These are phyloP conservation scores for Cladosporium halotolerans DNA, from an alignment of 2,329 filamentous ascomycete species.

Conservation along the genomic window DNA sequence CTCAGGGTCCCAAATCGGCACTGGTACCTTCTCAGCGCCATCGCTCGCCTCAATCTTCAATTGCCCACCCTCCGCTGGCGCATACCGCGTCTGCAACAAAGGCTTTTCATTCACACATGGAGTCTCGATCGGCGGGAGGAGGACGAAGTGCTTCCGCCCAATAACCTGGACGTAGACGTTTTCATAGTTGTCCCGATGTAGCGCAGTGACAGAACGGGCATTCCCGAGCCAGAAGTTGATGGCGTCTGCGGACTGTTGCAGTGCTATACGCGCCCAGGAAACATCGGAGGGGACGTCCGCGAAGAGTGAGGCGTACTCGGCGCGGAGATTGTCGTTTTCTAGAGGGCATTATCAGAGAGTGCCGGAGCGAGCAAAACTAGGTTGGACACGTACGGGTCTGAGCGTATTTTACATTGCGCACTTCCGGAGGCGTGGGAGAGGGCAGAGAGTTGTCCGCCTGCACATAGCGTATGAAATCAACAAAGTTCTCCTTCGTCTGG, in stretches of 20 bases:
- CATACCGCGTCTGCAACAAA: slow-evolving; percentile 56
- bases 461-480: slow-evolving; percentile 56
- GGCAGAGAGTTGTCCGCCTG: slow-evolving; percentile 36
- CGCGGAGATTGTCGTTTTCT: slow-evolving; percentile 76
- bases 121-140: slow-evolving; percentile 65
- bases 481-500: slow-evolving; percentile 59
- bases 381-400: slow-evolving; percentile 57
- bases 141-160: slow-evolving; percentile 67
- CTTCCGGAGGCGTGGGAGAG: background rate
- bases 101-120: slow-evolving; percentile 61
- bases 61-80: slow-evolving; percentile 26
- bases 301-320: slow-evolving; percentile 63
- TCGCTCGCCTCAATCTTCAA: slow-evolving; percentile 31
- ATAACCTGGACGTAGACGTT: slow-evolving; percentile 75
- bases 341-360: background rate
- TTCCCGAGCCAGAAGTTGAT: slow-evolving; percentile 81
- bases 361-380: background rate
- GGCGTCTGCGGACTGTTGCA: slow-evolving; percentile 63
- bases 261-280: slow-evolving; percentile 66
- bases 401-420: slow-evolving; percentile 55
- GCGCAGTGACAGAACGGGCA: slow-evolving; percentile 59
- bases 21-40: slow-evolving; percentile 50
- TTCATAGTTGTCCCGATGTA: slow-evolving; percentile 81
- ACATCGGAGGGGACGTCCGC: slow-evolving; percentile 58
- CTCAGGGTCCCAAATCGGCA: slow-evolving; percentile 72